These are phyloP conservation scores for Heliocybe sulcata DNA, from an alignment of 1,284 basidiomycete species.

Conservation along the genomic window DNA sequence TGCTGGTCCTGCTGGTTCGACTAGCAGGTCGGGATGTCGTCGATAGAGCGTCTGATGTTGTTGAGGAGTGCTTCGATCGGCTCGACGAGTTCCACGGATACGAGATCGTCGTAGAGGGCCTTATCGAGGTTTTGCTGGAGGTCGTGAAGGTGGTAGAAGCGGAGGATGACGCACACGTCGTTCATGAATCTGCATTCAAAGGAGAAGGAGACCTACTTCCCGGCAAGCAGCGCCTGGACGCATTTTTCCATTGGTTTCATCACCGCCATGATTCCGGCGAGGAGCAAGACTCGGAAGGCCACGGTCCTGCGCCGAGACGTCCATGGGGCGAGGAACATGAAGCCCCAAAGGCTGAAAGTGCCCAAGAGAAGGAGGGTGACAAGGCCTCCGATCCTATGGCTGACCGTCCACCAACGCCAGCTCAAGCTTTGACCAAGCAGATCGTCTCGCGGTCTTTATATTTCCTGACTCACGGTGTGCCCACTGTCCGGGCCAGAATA, in stretches of 20 bases:
- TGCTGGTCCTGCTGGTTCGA: constrained; percentile 76
- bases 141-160: constrained; percentile 67
- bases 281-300: constrained; percentile 33
- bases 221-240: constrained; percentile 27
- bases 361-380: constrained; percentile 19
- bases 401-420: constrained; percentile 51
- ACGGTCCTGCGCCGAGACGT: constrained; percentile 35
- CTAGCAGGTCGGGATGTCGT: constrained; percentile 83
- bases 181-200: constrained; percentile 5
- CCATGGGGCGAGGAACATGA: constrained; percentile 13
- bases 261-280: constrained; percentile 35
- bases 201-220: background rate
- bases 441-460: constrained; percentile 83
- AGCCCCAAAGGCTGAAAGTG: constrained; percentile 15
- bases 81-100: constrained; percentile 93
- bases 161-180: constrained; percentile 29
- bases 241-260: constrained; percentile 60
- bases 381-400: background rate
- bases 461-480: constrained; percentile 84
- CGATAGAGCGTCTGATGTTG: constrained; percentile 68
- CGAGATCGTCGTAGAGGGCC: constrained; percentile 72
- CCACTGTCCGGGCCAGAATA: constrained; percentile 77
- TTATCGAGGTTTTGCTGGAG: constrained; percentile 81
- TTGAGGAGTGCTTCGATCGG: constrained; percentile 92
- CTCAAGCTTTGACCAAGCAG: constrained; percentile 71